Base-by-base conservation (phyloP, 352 stramenopile species). In the Peronospora farinosa region DNA sequence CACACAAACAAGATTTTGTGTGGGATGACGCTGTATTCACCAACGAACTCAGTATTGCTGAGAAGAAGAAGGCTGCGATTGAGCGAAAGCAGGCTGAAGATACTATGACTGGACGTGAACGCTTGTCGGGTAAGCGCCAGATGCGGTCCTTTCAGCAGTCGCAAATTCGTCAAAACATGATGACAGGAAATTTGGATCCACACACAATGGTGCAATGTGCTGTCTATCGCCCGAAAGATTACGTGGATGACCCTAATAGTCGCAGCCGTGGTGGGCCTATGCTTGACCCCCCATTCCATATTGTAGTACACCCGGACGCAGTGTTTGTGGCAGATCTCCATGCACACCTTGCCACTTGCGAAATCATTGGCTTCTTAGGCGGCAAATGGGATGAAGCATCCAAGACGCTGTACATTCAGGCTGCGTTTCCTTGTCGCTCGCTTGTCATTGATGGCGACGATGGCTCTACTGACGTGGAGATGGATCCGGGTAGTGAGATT, bases 331-430 rank as follows among this genome's bases (percentile, higher is more conserved):
- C 84, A 46, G 93, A 98, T 54, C 58, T 97, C 42, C 93, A 98
- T 60, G 75, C 88, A 5, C 93, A 98, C 50, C 67, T 97, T 40
- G 88, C 85, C 11, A 91, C 86, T 13, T 92, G 81, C 30, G 93
- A 98, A 73, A 95, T 98, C 44, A 98, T 98, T 47, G 93, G 93
- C 0, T 96, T 97, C 45, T 58, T 98, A 30, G 93, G 84, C 44
- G 93, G 93, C 1, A 74, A 78, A n/a, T 97, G 88, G 78, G 77
- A 96, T 51, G 63, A 75, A 51, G 56, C 21, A 5, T 81, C 69
- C 12, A 88, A 90, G 41, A 95, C 66, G 1, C 60, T 98, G 47
- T 94, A 91, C 53, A 89, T 98, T 32, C 88, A 97, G 69, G 86
- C 86, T 15, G 88, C 93, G 6, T 97, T 97, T 62, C 93, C 93